Evolutionary conservation across 2,329 filamentous ascomycete genomes (phyloP).

Genomic region (Ustilaginoidea virens): DNA sequence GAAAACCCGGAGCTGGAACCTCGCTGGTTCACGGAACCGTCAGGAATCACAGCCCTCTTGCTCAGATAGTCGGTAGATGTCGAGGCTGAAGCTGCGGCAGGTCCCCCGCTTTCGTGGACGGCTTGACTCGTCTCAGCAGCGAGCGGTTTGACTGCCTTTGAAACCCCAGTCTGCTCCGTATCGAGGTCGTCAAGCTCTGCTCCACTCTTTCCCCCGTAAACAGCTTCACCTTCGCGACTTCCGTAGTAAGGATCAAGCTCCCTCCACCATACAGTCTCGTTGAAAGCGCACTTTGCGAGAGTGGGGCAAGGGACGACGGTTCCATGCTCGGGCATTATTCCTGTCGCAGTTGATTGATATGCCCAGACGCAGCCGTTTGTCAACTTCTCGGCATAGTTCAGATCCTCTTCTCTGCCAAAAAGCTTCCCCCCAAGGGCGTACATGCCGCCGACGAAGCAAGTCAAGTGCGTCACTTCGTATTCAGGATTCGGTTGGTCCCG

Average conservation of each 20-base stretch:
- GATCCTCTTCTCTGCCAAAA: conserved; percentile 29
- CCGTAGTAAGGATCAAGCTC: conserved; percentile 29
- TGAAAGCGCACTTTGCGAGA: conserved; percentile 33
- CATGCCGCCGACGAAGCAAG: conserved; percentile 53
- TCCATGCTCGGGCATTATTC: conserved; percentile 47
- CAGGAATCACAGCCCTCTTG: conserved; percentile 9
- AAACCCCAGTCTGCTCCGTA: not conserved
- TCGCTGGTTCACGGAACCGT: conserved; percentile 14
- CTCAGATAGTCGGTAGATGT: conserved; percentile 1
- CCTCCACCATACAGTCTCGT: conserved; percentile 31
- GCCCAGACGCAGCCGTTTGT: conserved; percentile 41
- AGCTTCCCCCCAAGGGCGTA: conserved; percentile 46
- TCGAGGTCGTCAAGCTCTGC: conserved; percentile 16
- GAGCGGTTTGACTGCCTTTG: not conserved
- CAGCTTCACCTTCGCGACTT: conserved; percentile 26
- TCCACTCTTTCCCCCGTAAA: conserved; percentile 28
- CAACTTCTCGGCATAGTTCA: conserved; percentile 30
- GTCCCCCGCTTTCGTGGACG: not conserved
- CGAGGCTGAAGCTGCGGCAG: conserved; percentile 1
- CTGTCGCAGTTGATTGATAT: conserved; percentile 33
- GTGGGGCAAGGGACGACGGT: conserved; percentile 29
- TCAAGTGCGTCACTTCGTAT: conserved; percentile 48
- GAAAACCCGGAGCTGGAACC: too few species aligned
- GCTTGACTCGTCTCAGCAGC: not conserved
- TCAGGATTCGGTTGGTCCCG: conserved; percentile 25